phyloP scores from a whole-genome alignment of 345 rosid species.

The Zanthoxylum bungeanum region DNA sequence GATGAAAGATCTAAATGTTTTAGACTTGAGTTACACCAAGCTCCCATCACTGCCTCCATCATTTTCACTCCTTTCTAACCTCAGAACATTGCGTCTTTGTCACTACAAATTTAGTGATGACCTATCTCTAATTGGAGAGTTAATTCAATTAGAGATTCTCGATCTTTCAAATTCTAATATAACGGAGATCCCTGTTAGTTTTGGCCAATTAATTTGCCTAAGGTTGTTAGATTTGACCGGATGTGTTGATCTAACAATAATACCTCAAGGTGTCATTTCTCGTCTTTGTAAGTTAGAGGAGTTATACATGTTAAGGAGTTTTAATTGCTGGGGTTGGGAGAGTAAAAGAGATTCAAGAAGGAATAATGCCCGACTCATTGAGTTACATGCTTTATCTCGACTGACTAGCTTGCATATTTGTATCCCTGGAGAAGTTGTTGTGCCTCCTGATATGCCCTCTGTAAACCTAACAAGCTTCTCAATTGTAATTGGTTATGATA shows the following conservation, averaged over 20 bases:
- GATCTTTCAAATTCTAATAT: not conserved
- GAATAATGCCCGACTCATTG: not conserved
- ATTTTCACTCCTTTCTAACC: not conserved
- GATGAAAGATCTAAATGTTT: constrained; percentile 5
- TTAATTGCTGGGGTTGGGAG: no score
- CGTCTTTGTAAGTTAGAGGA: not conserved
- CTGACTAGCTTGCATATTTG: not conserved
- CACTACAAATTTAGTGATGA: not conserved
- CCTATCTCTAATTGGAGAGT: not conserved
- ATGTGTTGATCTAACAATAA: not conserved
- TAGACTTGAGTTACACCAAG: not conserved
- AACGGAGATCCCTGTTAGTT: not conserved
- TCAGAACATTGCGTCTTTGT: not conserved
- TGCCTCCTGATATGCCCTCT: not conserved
- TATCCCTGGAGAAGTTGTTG: not conserved
- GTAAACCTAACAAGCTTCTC: not conserved
- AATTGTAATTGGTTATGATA: not conserved
- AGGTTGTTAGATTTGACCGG: not conserved
- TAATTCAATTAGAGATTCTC: not conserved
- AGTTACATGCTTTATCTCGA: not conserved
- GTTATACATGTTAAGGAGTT: not conserved
- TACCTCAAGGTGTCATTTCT: not conserved
- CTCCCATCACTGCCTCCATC: not conserved
- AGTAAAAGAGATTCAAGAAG: not conserved
- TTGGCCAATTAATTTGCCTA: not conserved